Base-by-base conservation (phyloP, 192 early-diverging fungal genomes). In the Coemansia sp. region DNA sequence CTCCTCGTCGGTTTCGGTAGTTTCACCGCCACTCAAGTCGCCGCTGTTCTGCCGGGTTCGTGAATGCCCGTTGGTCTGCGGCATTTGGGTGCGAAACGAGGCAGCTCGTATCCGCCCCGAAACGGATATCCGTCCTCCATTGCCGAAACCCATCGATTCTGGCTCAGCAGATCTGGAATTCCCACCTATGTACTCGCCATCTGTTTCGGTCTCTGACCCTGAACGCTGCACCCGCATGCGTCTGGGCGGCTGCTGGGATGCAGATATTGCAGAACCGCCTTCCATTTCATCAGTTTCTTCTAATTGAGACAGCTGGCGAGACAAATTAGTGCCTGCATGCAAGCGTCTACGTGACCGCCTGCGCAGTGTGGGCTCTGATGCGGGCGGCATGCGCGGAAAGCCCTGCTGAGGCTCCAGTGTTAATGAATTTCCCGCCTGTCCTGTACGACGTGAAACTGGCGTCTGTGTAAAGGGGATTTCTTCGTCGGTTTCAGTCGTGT, bases 1-100 rank as follows among this genome's bases (percentile, higher is more conserved):
- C 16, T 77, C 74, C 11, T 77, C 74, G 30, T 77, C 74, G 0
- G 74, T 77, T 53, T 77, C 74, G 11, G 74, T 77, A 1, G 74
- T 67, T 6, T 70, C 67, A 32, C 68, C 64, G 32, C 34, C 60
- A 47, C 63, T 67, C 20, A 58, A 46, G 30, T 47, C 45, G 26
- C 20, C 40, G 6, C 28, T 10, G 30, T 7, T 15, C 21, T 32
- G 32, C 10, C 10, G 32, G 32, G 7, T 23, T 8, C 44, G 0
- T 26, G 21, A 45, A 9, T 9, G 32, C 32, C 32, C 32, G 7
- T 34, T 34, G 32, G 32, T 10, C 32, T 34, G 32, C 7, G 32
- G 32, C 32, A 34, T 34, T 34, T 34, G 32, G 0, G 32, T 9
- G 32, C 32, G 32, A 6, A 34, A 34, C 32, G 32, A 7, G 32